Evolutionary conservation across 2,329 filamentous ascomycete species (phyloP).

Genomic region (Aureobasidium mangrovei): DNA sequence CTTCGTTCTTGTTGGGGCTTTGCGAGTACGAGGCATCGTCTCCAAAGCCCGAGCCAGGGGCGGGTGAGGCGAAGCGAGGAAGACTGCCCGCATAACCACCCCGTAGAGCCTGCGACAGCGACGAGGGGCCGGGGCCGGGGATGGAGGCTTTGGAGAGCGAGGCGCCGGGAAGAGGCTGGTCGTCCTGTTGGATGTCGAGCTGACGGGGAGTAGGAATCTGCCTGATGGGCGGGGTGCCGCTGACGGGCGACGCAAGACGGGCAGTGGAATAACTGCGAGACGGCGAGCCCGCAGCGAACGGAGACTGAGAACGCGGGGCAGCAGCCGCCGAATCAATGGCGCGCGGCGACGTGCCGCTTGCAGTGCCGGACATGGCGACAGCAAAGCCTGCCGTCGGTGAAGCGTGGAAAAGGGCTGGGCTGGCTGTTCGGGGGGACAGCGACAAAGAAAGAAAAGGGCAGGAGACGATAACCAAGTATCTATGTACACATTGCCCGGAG

Average conservation of each 20-base stretch:
- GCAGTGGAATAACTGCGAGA: conserved; percentile 36
- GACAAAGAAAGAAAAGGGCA: neutral
- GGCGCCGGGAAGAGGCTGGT: conserved; percentile 56
- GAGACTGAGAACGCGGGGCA: conserved; percentile 1
- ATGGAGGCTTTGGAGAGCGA: conserved; percentile 43
- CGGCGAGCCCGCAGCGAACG: conserved; percentile 14
- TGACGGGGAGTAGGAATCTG: conserved; percentile 44
- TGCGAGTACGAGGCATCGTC: conserved; percentile 44
- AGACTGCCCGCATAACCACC: conserved; percentile 63
- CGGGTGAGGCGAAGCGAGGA: conserved; percentile 52
- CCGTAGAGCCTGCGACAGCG: conserved; percentile 78
- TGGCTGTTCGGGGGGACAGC: neutral
- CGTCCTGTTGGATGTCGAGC: conserved; percentile 30
- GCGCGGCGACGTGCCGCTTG: conserved; percentile 5
- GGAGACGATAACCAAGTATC: neutral
- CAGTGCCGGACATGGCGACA: neutral
- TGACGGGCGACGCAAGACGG: conserved; percentile 46
- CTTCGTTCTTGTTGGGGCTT: conserved; percentile 61
- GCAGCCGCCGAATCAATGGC: neutral
- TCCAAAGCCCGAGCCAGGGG: conserved; percentile 43
- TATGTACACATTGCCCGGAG: conserved; percentile 5
- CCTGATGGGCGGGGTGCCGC: conserved; percentile 39
- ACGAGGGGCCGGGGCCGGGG: conserved; percentile 74
- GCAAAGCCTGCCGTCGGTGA: too few relatives aligned
- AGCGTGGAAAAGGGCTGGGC: too few relatives aligned